Evolutionary conservation across 768 basidiomycete genomes (phyloP).

Genomic region (Chalciporus sphaerocephalus): DNA sequence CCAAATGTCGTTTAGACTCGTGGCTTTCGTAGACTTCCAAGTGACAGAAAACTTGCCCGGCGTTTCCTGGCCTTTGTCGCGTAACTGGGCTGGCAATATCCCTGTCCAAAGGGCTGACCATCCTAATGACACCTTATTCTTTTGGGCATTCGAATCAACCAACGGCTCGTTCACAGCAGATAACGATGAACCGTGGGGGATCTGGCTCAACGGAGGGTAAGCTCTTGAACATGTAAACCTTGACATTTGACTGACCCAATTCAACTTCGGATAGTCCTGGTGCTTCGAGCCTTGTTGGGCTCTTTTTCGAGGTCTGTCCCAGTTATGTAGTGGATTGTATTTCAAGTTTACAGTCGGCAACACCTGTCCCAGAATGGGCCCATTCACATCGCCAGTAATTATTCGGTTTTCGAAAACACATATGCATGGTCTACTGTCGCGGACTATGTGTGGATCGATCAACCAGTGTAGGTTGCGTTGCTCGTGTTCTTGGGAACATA

Average conservation of each 20-base stretch:
- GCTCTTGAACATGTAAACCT: conserved; percentile 12
- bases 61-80: conserved; percentile 46
- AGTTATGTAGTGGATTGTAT: not conserved
- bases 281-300: conserved; percentile 59
- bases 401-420: conserved; percentile 43
- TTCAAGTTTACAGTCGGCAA: not conserved
- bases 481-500: not conserved
- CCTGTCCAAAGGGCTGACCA: conserved; percentile 57
- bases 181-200: conserved; percentile 54
- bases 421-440: conserved; percentile 56
- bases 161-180: conserved; percentile 49
- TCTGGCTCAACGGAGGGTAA: conserved; percentile 71
- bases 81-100: conserved; percentile 60
- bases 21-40: conserved; percentile 44
- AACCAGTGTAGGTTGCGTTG: conserved; percentile 46
- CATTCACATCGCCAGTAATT: conserved; percentile 50
- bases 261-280: conserved; percentile 45
- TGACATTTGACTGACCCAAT: not conserved
- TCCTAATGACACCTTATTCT: conserved; percentile 64
- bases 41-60: conserved; percentile 55
- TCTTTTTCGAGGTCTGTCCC: conserved; percentile 52
- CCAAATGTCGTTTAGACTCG: conserved; percentile 39
- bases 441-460: conserved; percentile 66
- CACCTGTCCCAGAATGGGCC: conserved; percentile 54
- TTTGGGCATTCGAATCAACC: conserved; percentile 56